Evolutionary conservation across 2,329 filamentous ascomycete genomes (phyloP).

Genomic region (Pleurostoma richardsiae): DNA sequence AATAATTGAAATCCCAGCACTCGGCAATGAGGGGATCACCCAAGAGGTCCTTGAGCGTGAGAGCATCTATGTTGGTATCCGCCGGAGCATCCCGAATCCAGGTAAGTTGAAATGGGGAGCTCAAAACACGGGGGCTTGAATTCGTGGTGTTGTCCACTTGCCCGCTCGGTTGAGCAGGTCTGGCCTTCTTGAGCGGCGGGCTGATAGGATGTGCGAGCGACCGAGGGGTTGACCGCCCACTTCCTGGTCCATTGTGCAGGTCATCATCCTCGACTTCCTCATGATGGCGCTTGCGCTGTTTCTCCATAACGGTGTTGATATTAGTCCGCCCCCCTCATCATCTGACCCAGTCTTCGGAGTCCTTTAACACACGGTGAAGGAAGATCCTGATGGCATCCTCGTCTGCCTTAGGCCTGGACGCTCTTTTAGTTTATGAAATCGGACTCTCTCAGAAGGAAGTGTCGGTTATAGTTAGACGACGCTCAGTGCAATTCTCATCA

Average conservation of each 20-base stretch:
- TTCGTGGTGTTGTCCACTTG: neutral
- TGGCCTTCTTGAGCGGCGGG: conserved; percentile 32
- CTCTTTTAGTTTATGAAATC: no score
- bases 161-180: neutral
- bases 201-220: conserved; percentile 36
- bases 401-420: no score
- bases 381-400: no score
- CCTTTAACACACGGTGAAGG: no score
- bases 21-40: conserved; percentile 69
- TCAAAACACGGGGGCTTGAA: conserved; percentile 18
- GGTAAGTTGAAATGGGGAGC: conserved; percentile 69
- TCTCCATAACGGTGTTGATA: conserved; percentile 3
- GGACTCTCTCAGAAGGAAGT: no score
- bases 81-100: conserved; percentile 59
- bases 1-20: conserved; percentile 66
- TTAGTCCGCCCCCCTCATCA: no score
- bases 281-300: conserved; percentile 2
- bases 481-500: no score
- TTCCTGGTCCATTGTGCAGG: neutral
- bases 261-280: neutral
- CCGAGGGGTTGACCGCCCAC: conserved; percentile 9
- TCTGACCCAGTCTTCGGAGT: no score
- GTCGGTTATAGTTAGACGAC: no score
- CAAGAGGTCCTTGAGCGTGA: conserved; percentile 63
- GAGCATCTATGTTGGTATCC: conserved; percentile 57